Percentiles rank a stretch among this genome's conserved stretches.
phyloP scores from a whole-genome alignment of 2,329 filamentous ascomycete species.

The Colletotrichum ledebouriae region DNA sequence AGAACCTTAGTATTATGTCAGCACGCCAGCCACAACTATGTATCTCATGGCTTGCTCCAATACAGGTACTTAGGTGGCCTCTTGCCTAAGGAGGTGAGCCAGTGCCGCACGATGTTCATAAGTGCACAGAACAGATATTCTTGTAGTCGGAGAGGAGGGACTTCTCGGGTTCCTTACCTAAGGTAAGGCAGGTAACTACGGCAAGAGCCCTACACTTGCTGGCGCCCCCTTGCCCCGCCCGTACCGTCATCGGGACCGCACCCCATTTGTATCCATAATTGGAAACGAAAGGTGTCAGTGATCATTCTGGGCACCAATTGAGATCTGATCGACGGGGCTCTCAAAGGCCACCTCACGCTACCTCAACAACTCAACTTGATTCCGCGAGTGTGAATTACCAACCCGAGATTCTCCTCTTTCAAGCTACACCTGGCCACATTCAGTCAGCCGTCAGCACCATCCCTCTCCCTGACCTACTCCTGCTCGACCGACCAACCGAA shows the following conservation, averaged over 20 bases:
- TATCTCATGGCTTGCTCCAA: too few species aligned
- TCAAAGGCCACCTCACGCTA: constrained; percentile 21
- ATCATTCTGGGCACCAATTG: background rate
- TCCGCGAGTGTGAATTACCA: background rate
- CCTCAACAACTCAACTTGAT: background rate
- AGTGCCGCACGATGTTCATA: too few species aligned
- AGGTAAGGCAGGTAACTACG: too few species aligned
- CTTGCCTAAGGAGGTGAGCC: too few species aligned
- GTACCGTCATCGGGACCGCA: constrained; percentile 9
- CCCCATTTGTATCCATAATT: constrained; percentile 7
- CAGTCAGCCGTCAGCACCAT: background rate
- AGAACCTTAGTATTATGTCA: too few species aligned
- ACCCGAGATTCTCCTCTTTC: too few species aligned
- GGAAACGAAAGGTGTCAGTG: constrained; percentile 4
- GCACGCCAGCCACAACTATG: too few species aligned
- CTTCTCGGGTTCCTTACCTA: too few species aligned
- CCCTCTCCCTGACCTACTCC: background rate
- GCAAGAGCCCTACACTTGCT: too few species aligned
- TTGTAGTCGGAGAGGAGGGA: too few species aligned
- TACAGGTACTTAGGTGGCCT: too few species aligned
- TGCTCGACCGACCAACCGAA: background rate
- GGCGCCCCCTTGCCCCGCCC: constrained; percentile 5
- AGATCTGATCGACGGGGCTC: constrained; percentile 6
- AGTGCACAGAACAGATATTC: too few species aligned
- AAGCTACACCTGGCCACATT: background rate